Percentiles rank a stretch among this genome's conserved stretches.
These are phyloP conservation scores for Escallonia herrerae DNA, from an alignment of 129 eudicot genomes.

Conservation along the genomic window DNA sequence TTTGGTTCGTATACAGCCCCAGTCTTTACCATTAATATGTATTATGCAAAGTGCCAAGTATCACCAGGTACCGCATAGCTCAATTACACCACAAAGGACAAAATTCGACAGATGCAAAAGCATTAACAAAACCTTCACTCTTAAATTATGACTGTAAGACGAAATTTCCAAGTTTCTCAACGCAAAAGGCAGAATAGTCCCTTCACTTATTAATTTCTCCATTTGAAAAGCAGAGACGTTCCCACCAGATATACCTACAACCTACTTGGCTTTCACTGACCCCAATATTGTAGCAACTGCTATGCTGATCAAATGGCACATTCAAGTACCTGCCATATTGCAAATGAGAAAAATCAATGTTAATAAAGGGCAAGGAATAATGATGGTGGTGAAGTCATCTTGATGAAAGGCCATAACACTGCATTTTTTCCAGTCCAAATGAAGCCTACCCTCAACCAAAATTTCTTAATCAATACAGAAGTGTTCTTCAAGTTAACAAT, in stretches of 20 bases:
- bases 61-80: too few species aligned
- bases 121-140: too few species aligned
- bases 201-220: constrained; percentile 4
- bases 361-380: neutral
- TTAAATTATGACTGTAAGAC: too few species aligned
- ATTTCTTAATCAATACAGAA: neutral
- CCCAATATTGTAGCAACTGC: constrained; percentile 6
- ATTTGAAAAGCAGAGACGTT: constrained; percentile 3
- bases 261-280: neutral
- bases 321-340: constrained; percentile 33
- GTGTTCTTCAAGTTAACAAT: neutral
- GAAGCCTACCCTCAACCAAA: neutral
- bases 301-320: constrained; percentile 3
- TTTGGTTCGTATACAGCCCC: too few species aligned
- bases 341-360: neutral
- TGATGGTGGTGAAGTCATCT: neutral
- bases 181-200: neutral
- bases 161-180: too few species aligned
- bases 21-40: too few species aligned
- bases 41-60: too few species aligned
- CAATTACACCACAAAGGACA: too few species aligned
- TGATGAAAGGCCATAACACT: neutral
- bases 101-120: too few species aligned
- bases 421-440: neutral
- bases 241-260: constrained; percentile 3